phyloP scores from a whole-genome alignment of 352 stramenopile genomes.

The Blastocystis sp. region DNA sequence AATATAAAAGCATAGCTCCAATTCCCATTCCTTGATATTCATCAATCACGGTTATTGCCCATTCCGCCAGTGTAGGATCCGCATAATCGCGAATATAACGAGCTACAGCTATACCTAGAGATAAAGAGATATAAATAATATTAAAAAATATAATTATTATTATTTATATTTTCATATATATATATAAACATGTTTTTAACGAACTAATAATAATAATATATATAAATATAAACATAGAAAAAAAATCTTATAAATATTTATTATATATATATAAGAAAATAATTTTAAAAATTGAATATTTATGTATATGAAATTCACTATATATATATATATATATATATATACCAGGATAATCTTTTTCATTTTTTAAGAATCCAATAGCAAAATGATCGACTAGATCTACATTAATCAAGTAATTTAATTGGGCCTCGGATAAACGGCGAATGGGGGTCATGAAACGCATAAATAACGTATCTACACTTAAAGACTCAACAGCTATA shows the following conservation, averaged over 20 bases:
- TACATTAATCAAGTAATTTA: slow-evolving; percentile 29
- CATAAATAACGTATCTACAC: slow-evolving; percentile 17
- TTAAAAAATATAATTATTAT: too few species aligned
- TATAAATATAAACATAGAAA: too few species aligned
- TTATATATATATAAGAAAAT: too few species aligned
- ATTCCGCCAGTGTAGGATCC: slow-evolving; percentile 22
- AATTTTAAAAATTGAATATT: too few species aligned
- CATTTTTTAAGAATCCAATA: not conserved
- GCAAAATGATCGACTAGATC: slow-evolving; percentile 34
- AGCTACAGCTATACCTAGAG: slow-evolving; percentile 30
- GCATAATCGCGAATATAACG: slow-evolving; percentile 23
- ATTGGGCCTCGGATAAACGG: slow-evolving; percentile 8
- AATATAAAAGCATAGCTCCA: slow-evolving; percentile 14
- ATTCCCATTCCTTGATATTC: slow-evolving; percentile 27
- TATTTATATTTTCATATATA: too few species aligned
- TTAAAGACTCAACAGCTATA: slow-evolving; percentile 13
- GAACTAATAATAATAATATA: too few species aligned
- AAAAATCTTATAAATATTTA: too few species aligned
- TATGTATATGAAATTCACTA: too few species aligned
- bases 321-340: too few species aligned
- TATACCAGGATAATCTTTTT: slow-evolving; percentile 15
- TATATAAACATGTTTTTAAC: too few species aligned
- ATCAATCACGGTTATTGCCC: slow-evolving; percentile 25
- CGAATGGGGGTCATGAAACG: slow-evolving; percentile 21
- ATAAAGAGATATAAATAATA: too few species aligned